These are phyloP conservation scores for Psilocybe subaeruginosa DNA, from an alignment of 768 basidiomycete species.

Conservation along the genomic window DNA sequence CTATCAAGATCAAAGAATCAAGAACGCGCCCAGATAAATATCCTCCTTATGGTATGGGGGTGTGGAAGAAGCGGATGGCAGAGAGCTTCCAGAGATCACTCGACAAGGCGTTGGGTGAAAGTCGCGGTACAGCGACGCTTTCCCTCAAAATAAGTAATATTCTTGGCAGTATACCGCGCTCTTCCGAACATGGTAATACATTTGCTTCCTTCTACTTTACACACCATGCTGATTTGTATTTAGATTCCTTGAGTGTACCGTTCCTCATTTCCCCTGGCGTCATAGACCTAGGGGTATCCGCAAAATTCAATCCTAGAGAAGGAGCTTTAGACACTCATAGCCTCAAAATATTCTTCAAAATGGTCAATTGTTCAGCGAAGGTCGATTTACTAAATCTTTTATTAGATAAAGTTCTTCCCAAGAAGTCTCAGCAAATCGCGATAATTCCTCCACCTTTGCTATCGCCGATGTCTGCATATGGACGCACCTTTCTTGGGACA, in stretches of 20 bases:
- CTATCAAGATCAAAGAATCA: slow-evolving; percentile 19
- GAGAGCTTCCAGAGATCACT: slow-evolving; percentile 66
- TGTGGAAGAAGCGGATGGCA: slow-evolving; percentile 66
- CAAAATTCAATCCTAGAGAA: slow-evolving; percentile 61
- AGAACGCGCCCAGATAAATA: slow-evolving; percentile 25
- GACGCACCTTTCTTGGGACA: slow-evolving; percentile 19
- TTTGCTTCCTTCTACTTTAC: background rate
- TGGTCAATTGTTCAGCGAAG: slow-evolving; percentile 51
- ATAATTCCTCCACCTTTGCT: slow-evolving; percentile 4
- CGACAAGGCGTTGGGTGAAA: slow-evolving; percentile 69
- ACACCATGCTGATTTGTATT: background rate
- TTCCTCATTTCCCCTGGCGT: slow-evolving; percentile 52
- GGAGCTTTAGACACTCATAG: slow-evolving; percentile 58
- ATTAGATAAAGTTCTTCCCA: slow-evolving; percentile 27
- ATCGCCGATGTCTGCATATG: slow-evolving; percentile 6
- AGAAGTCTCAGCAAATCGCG: slow-evolving; percentile 8
- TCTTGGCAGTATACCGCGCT: slow-evolving; percentile 40
- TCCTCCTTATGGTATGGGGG: slow-evolving; percentile 51
- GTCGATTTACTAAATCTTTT: slow-evolving; percentile 45
- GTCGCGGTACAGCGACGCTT: slow-evolving; percentile 58
- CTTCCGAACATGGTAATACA: slow-evolving; percentile 32
- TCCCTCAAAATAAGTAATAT: slow-evolving; percentile 52
- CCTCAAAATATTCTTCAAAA: slow-evolving; percentile 43
- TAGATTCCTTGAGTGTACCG: slow-evolving; percentile 25
- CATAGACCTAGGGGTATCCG: slow-evolving; percentile 47